Evolutionary conservation across 1,284 basidiomycete genomes (phyloP).

Genomic region (Singerocomus inundabilis): DNA sequence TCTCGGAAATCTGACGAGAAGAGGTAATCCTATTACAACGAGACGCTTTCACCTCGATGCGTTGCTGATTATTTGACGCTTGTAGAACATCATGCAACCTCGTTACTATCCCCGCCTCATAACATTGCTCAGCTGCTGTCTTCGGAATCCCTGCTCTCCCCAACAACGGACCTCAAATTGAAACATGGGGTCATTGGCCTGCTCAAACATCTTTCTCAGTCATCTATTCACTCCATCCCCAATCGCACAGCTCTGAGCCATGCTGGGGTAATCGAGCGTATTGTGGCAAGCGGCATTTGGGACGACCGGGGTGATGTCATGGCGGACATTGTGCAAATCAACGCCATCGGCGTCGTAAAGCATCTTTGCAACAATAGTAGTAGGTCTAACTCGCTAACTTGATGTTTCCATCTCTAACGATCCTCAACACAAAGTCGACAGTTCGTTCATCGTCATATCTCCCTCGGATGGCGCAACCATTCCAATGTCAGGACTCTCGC

Average conservation of each 20-base stretch:
- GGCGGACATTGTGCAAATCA: constrained; percentile 83
- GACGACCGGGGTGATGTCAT: constrained; percentile 67
- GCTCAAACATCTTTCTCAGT: constrained; percentile 81
- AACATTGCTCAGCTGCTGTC: constrained; percentile 51
- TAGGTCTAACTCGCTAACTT: constrained; percentile 38
- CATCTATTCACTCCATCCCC: constrained; percentile 54
- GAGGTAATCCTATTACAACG: constrained; percentile 49
- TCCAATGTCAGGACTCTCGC: constrained; percentile 52
- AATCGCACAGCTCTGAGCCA: constrained; percentile 65
- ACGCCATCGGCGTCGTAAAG: constrained; percentile 85
- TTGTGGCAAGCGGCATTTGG: constrained; percentile 73
- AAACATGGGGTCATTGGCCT: constrained; percentile 85
- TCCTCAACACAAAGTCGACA: constrained; percentile 50
- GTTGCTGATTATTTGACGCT: constrained; percentile 4
- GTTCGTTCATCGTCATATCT: constrained; percentile 57
- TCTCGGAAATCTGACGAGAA: constrained; percentile 77
- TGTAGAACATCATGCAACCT: constrained; percentile 62
- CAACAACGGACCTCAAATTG: constrained; percentile 67
- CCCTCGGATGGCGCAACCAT: constrained; percentile 35
- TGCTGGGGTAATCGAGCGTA: constrained; percentile 59
- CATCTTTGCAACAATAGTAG: constrained; percentile 79
- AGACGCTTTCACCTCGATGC: not conserved
- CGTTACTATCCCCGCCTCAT: constrained; percentile 57
- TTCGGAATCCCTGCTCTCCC: constrained; percentile 49
- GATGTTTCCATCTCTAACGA: constrained; percentile 6